phyloP scores from a whole-genome alignment of 139 green algal genomes.

The Chlorella sp. region DNA sequence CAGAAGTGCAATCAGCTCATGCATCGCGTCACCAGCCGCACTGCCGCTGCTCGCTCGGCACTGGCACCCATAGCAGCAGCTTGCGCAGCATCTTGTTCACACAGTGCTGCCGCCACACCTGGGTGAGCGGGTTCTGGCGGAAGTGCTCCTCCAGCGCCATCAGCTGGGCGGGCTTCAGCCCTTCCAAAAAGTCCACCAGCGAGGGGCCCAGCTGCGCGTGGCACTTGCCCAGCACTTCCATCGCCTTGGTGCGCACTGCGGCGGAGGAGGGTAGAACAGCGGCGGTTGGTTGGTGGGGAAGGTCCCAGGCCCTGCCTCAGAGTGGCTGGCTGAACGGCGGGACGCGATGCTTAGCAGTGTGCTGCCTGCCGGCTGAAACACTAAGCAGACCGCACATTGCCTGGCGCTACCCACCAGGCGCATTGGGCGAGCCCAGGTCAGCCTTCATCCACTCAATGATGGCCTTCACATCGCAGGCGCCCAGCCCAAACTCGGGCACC shows the following conservation, averaged over 20 bases:
- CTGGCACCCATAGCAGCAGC: too few relatives aligned
- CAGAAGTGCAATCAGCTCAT: too few relatives aligned
- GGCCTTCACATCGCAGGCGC: constrained; percentile 66
- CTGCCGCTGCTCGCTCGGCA: too few relatives aligned
- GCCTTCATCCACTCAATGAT: constrained; percentile 83
- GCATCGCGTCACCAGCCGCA: too few relatives aligned
- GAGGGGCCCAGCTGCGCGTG: constrained; percentile 71
- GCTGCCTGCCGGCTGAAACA: too few relatives aligned
- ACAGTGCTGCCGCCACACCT: constrained; percentile 1
- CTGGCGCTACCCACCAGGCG: constrained; percentile 31
- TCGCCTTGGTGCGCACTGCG: constrained; percentile 78
- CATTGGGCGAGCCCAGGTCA: constrained; percentile 85
- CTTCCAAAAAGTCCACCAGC: constrained; percentile 60
- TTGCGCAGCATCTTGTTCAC: too few relatives aligned
- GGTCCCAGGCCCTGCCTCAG: too few relatives aligned
- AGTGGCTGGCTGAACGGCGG: too few relatives aligned
- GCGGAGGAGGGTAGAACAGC: too few relatives aligned
- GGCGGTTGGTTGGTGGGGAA: too few relatives aligned
- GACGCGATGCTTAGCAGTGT: too few relatives aligned
- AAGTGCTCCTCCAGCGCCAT: constrained; percentile 90
- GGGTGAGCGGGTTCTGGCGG: constrained; percentile 75
- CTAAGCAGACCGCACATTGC: too few relatives aligned
- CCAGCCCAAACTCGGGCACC: constrained; percentile 89
- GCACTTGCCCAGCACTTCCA: constrained; percentile 64
- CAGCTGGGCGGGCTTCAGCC: constrained; percentile 96